Base-by-base conservation (phyloP, 2,329 filamentous ascomycete genomes). In the Aspergillus brunneoviolaceus region DNA sequence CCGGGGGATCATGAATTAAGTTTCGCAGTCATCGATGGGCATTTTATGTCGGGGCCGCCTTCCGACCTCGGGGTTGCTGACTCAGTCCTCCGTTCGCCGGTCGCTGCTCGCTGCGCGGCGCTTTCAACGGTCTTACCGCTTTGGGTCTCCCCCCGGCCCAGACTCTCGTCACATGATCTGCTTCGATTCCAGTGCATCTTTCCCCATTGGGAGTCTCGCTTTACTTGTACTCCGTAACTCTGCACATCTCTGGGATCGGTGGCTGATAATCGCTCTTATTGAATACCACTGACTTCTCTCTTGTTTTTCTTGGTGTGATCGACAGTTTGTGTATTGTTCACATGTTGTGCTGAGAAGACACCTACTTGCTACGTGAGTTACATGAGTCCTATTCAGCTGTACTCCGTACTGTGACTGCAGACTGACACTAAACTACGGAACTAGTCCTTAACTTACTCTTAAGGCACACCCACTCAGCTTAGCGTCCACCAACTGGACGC, bases 41-140 rank as follows among this genome's bases (percentile, higher is more conserved):
- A 61, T 64, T 64, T 59, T 63, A 60, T 65, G 45, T 54, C 57
- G 57, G 51, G 50, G 60, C 39, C 56, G 52, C 47, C 62, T 65
- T 72, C 74, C 73, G 74, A 75, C 69, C 65, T 76, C 74, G 73
- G 74, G 68, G 65, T 51, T 51, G 72, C 71, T 75, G 72, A 74
- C 65, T 74, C 71, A 75, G 58, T 56, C 64, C 23, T 33, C 48
- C 39, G 59, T 59, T 55, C 59, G 49, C 60, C 54, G 55, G 52
- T 51, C 56, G 33, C 49, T 56, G 11, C 11, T 51, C 56, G 33
- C 49, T 56, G 11, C 11, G 33, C 33, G 11, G 14, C 4, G 33
- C 33, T 35, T 33, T 62, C 14, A 45, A 56, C 63, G 61, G 60
- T 63, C 61, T 65, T 51, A 21, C 63, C 49, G 9, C 10, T 27